Percentiles rank a stretch among this genome's conserved stretches.
phyloP scores from a whole-genome alignment of 805 yeast species.

The Vanderwaltozyma yarrowii region DNA sequence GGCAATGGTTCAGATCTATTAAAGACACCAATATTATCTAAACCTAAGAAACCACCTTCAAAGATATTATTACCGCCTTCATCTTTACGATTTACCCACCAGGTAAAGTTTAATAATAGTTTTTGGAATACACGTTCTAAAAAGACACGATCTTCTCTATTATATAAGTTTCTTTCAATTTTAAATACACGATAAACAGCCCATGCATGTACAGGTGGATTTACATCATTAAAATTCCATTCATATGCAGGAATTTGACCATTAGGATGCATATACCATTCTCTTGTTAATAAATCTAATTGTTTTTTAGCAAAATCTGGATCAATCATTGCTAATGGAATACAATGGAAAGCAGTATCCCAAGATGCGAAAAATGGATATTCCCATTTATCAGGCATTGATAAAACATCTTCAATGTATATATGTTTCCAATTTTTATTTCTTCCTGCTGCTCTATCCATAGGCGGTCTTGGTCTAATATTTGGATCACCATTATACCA shows the following conservation, averaged over 20 bases:
- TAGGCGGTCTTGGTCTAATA: constrained; percentile 66
- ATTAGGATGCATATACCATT: constrained; percentile 97
- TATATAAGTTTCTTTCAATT: constrained; percentile 76
- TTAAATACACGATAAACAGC: constrained; percentile 80
- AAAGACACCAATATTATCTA: constrained; percentile 87
- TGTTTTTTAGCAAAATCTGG: constrained; percentile 87
- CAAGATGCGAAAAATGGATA: constrained; percentile 94
- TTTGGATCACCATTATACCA: constrained; percentile 84
- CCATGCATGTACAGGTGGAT: constrained; percentile 98
- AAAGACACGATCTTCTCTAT: constrained; percentile 70
- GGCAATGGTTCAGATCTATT: constrained; percentile 90
- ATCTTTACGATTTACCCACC: constrained; percentile 97
- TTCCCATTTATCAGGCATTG: constrained; percentile 93
- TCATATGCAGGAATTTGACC: constrained; percentile 97
- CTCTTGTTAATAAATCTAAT: constrained; percentile 74
- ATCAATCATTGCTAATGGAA: constrained; percentile 88
- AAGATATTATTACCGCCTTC: constrained; percentile 77
- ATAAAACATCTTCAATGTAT: constrained; percentile 76
- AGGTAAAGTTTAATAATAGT: constrained; percentile 76
- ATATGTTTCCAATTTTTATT: constrained; percentile 83
- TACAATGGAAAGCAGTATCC: constrained; percentile 94
- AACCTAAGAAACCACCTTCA: constrained; percentile 89
- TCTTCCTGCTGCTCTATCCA: constrained; percentile 76
- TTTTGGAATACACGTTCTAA: constrained; percentile 91
- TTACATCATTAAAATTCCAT: constrained; percentile 93